A percentile compares a stretch with the other conserved stretches of the same genome.
These are phyloP conservation scores for Trichophaea hybrida DNA, from an alignment of 2,329 filamentous ascomycete genomes.

Conservation along the genomic window DNA sequence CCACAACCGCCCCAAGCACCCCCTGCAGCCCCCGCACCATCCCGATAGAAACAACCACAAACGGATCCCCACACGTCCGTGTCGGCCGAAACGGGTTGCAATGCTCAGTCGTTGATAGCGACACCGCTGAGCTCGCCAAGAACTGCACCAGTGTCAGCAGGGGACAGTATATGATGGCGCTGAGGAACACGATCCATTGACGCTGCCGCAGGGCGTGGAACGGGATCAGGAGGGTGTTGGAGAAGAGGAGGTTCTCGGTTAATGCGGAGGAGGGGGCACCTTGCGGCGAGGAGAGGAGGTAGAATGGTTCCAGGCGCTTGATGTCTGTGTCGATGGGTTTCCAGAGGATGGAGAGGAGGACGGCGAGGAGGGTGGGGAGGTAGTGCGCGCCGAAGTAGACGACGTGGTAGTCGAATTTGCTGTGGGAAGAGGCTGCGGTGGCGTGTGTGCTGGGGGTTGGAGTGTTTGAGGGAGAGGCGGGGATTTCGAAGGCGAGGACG, in stretches of 20 bases:
- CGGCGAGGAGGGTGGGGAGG: conserved; percentile 11
- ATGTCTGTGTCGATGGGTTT: conserved; percentile 12
- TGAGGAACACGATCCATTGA: not conserved
- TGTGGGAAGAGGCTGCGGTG: not conserved
- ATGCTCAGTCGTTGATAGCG: not conserved
- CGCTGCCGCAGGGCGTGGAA: not conserved
- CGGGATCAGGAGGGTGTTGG: not conserved
- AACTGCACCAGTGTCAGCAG: not conserved
- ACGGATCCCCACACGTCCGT: not conserved
- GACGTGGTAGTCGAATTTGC: not conserved
- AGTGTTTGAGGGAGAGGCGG: too few relatives aligned
- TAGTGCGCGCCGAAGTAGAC: conserved; percentile 11
- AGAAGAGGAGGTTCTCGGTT: not conserved
- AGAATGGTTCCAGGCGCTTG: conserved; percentile 14
- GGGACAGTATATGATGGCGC: not conserved
- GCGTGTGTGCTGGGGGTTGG: not conserved
- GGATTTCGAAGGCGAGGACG: too few relatives aligned
- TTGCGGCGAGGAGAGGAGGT: not conserved
- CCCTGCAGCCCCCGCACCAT: not conserved
- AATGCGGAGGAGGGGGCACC: not conserved
- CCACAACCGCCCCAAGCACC: too few relatives aligned
- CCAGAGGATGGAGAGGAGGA: conserved; percentile 11
- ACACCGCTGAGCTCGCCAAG: not conserved
- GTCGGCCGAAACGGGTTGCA: not conserved
- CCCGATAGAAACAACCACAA: not conserved